Percentiles rank a stretch among this genome's conserved stretches.
Evolutionary conservation across 768 basidiomycete genomes (phyloP).

Genomic region (Tulasnella sp.): DNA sequence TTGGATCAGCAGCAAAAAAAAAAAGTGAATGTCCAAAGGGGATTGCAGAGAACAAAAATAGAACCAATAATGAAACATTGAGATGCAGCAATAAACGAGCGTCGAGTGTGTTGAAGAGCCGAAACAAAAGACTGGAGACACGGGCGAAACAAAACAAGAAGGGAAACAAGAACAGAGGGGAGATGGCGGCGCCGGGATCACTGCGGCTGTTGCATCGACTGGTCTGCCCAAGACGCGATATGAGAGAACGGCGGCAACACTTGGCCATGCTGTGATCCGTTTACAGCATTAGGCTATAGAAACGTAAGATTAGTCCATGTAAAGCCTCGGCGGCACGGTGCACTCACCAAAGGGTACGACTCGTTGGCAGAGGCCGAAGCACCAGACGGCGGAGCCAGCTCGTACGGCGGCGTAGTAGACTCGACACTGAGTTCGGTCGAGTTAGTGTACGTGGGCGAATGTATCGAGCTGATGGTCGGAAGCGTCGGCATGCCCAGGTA

Average conservation of each 20-base stretch:
- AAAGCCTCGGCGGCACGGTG: background rate
- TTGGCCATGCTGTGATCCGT: conserved; percentile 22
- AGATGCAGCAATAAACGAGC: conserved; percentile 1
- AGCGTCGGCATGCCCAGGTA: conserved; percentile 1
- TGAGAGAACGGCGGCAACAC: conserved; percentile 67
- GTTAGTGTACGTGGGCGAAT: conserved; percentile 13
- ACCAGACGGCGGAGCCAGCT: background rate
- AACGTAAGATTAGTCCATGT: conserved; percentile 38
- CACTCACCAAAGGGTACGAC: conserved; percentile 6
- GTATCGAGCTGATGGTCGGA: conserved; percentile 14
- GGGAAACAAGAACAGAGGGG: conserved; percentile 10
- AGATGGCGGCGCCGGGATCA: conserved; percentile 7
- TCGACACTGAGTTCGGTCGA: background rate
- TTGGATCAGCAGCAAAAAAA: no score
- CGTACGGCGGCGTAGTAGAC: background rate
- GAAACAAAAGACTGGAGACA: background rate
- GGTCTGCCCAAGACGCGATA: conserved; percentile 71
- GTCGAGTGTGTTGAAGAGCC: background rate
- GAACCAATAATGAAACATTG: conserved; percentile 1
- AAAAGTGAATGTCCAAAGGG: no score
- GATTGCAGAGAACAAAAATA: no score
- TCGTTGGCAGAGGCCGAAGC: conserved; percentile 4
- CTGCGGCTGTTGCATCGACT: conserved; percentile 22
- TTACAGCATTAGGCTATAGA: background rate
- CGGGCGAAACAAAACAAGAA: background rate